Evolutionary conservation across 1,284 basidiomycete genomes (phyloP), one percentile per base, ranked within the genome.

Genomic region (Cryptococcus amylolentus): DNA sequence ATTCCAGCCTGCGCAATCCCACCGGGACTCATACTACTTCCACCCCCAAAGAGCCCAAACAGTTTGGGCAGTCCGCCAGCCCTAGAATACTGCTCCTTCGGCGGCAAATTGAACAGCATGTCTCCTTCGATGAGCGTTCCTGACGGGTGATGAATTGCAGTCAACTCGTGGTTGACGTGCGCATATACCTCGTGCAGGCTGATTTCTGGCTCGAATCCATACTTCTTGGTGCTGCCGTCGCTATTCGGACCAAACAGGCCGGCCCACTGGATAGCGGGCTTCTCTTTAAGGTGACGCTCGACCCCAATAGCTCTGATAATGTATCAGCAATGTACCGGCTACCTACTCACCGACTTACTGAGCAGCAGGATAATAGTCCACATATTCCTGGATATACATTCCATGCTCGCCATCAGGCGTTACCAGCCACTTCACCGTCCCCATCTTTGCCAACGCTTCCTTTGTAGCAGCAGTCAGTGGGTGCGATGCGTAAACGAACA

Each of bases 401-500:
- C 75, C 71, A 61, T 82, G 80, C 52, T 80, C 80, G 31, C 74
- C 69, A 62, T 81, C 79, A 2, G 79, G 79, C 0, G 79, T 77
- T 23, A 80, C 77, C 45, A 82, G 72, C 70, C 78, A 80, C 83
- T 86, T 86, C 31, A 95, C 89, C 38, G 85, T 82, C 5, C 73
- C 72, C 5, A 96, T 78, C 50, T 85, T 81, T 51, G 86, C 81
- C 28, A 95, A 73, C 58, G 84, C 88, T 2, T 79, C 67, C 71
- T 86, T 87, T 1, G 89, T 94, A 39, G 86, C 86, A 5, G 81
- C 77, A 48, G 86, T 84, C 52, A 91, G 78, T 0, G 89, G 88
- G 3, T 90, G 90, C 2, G 89, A 93, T 1, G 90, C 91, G 35
- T 95, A 81, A 1, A 96, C 80, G 85, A 91, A 94, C 26, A 96